Base-by-base conservation (phyloP, 2,329 filamentous ascomycete species). In the Botrytis sinoallii region DNA sequence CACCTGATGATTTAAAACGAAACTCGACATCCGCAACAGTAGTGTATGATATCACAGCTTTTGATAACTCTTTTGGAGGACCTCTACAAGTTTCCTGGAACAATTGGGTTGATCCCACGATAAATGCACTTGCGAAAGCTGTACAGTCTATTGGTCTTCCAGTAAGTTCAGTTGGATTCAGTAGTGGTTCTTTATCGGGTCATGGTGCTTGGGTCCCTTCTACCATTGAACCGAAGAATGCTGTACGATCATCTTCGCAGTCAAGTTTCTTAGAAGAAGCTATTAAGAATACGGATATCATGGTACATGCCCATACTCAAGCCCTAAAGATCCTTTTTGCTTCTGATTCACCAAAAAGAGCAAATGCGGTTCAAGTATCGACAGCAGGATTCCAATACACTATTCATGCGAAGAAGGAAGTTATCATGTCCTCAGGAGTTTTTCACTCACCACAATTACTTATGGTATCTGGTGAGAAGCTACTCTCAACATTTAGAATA, bases 51-150 rank as follows among this genome's bases (percentile, higher is more conserved):
- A 71, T 77, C 14, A 78, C 78, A 7, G 78, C 79, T 3, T 84
- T 84, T 57, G 78, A 79, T 42, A 16, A 67, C 32, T 40, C 71
- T 1, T 70, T 61, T 1, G 79, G 79, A 7, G 82, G 81, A 0
- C 84, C 85, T 0, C 74, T 86, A 1, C 80, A 84, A 38, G 82
- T 86, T 3, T 82, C 84, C 0, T 86, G 82, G 73, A 73, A 82
- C 6, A 84, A 85, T 68, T 85, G 66, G 60, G 74, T 75, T 32
- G 74, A 74, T 55, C 70, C 74, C 1, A 72, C 70, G 3, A 69
- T 66, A 29, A 67, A 63, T 16, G 78, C 60, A 68, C 42, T 75
- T 73, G 74, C 66, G 12, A 65, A 72, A 9, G 73, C 59, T 44
- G 57, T 78, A 10, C 61, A 75, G 42, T 66, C 74, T 48, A 70